phyloP scores from a whole-genome alignment of 2,329 filamentous ascomycete species.

The Fusarium bactridioides region DNA sequence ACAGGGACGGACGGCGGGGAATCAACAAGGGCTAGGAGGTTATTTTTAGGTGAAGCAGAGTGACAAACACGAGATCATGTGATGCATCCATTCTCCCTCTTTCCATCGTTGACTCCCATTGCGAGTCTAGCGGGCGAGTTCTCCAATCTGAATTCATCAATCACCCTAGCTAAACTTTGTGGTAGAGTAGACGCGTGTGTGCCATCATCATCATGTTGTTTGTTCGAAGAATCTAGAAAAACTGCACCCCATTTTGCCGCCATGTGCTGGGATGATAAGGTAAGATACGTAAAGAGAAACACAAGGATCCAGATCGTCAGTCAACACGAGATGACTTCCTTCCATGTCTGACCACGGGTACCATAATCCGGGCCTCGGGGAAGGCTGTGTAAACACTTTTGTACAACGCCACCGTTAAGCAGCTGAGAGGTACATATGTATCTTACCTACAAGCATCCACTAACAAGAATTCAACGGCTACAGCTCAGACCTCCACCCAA shows the following conservation, averaged over 20 bases:
- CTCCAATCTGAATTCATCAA: background rate
- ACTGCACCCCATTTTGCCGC: background rate
- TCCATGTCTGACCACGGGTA: background rate
- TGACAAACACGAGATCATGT: slow-evolving; percentile 45
- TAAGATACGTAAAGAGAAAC: background rate
- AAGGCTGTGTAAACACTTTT: background rate
- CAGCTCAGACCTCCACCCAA: slow-evolving; percentile 10
- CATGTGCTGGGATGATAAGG: background rate
- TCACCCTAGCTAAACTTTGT: background rate
- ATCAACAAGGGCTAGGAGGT: background rate
- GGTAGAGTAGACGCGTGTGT: background rate
- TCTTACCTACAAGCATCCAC: background rate
- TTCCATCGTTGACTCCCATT: slow-evolving; percentile 13
- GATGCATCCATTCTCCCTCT: slow-evolving; percentile 8
- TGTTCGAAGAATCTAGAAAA: background rate
- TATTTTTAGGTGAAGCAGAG: slow-evolving; percentile 38
- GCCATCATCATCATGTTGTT: background rate
- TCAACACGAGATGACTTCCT: slow-evolving; percentile 5
- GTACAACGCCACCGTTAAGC: background rate
- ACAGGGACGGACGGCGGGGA: slow-evolving; percentile 3
- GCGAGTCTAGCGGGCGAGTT: background rate
- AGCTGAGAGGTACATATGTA: background rate
- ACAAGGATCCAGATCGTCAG: background rate
- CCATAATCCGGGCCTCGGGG: background rate
- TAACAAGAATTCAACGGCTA: slow-evolving; percentile 10